Base-by-base conservation (phyloP, 768 basidiomycete species). In the Suillus tomentosus region DNA sequence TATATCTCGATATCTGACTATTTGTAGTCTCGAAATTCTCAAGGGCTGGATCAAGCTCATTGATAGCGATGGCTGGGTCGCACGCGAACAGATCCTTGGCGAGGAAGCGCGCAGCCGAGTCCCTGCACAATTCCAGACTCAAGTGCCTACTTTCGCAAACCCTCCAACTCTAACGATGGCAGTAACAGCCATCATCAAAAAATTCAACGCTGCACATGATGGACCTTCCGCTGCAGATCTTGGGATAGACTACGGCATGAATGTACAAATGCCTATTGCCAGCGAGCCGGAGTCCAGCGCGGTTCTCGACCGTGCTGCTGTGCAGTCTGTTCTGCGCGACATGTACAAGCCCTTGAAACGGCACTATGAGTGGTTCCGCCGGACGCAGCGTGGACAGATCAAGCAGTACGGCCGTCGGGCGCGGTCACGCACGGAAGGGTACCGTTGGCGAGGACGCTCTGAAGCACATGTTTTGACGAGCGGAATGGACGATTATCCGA, bases 61-160 rank as follows among this genome's bases (percentile, higher is more conserved):
- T 62, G 95, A 99, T 72, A 91, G 92, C 42, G 86, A 97, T 68
- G 96, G 96, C 1, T 99, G 96, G 96, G 92, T 99, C 50, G 96
- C 88, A 2, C 84, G 96, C 31, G 96, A 99, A 77, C 96, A 99
- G 76, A 98, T 99, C 64, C 84, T 99, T 0, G 96, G 96, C 4
- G 95, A 96, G 68, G 96, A 99, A 78, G 95, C 96, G 19, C 87
- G 96, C 58, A 97, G 95, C 82, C 94, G 92, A 79, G 93, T 97
- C 8, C 96, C 96, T 9, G 65, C 78, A 50, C 90, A 98, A 74
- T 99, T 99, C 78, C 90, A 90, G 74, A 91, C 91, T 2, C 96
- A 99, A 75, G 94, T 96, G 19, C 96, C 96, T 10, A 91, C 86
- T 60, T 94, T 94, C 72, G 96, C 94, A 61, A 99, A 99, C 73